Base-by-base conservation (phyloP, 1,139 yeast genomes). In the Yamadazyma diospyri region DNA sequence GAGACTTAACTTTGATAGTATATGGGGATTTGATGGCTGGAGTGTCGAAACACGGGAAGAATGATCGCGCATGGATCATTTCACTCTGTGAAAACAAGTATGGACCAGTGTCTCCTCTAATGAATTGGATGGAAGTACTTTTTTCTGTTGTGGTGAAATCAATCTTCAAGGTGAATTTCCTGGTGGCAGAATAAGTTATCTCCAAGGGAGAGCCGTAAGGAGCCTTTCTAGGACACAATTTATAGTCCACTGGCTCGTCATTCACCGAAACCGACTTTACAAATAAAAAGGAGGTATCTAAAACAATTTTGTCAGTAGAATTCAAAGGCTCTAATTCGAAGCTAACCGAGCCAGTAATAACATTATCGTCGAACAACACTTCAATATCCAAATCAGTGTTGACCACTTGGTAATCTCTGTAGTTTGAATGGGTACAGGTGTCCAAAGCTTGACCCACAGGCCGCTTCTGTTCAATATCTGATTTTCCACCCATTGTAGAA, bases 391-490 rank as follows among this genome's bases (percentile, higher is more conserved):
- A 54, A 2, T 42, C 43, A n/a, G 65, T 56, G 21, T 48, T 36
- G 13, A 55, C 46, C 20, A 84, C 72, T 6, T 59, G 47, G 50
- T 83, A 81, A 29, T 64, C 50, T 21, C 48, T 48, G 58, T 85
- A 87, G 55, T 82, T 84, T 33, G 95, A 86, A 17, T 72, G 61
- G 4, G 95, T 84, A 12, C 92, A 81, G 16, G 84, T 81, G 55
- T 86, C 95, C 17, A 40, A 30, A 3, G 37, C 32, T 6, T 35
- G 42, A 10, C 25, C 23, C 4, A 14, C 4, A 3, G 47, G 46
- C 27, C 44, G 38, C 24, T 23, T 32, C 11, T 16, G 8, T 2
- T 27, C 27, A 7, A 40, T 20, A 4, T 27, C 32, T 12, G 24
- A 16, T 32, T 32, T 40, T 21, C 47, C 47, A 19, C 34, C 21